Percentiles rank a stretch among this genome's conserved stretches.
phyloP scores from a whole-genome alignment of 73 alveolate species.

The Tetrahymena borealis region DNA sequence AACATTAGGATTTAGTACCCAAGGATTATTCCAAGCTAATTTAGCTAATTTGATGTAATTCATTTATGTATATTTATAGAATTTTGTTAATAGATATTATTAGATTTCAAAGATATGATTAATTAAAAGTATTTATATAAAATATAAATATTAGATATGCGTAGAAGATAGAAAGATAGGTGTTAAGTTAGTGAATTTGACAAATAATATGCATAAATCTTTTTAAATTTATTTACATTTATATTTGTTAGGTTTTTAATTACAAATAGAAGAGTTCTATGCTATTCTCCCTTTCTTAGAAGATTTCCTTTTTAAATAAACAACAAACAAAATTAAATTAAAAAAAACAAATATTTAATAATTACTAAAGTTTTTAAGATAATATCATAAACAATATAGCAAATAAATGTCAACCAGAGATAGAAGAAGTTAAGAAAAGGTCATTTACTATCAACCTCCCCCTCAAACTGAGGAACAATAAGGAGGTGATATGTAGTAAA shows the following conservation, averaged over 20 bases:
- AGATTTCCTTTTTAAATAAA: not conserved
- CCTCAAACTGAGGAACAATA: not conserved
- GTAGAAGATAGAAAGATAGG: too few relatives aligned
- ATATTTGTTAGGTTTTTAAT: not conserved
- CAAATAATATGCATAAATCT: not conserved
- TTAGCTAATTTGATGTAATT: not conserved
- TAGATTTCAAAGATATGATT: not conserved
- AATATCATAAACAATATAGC: not conserved
- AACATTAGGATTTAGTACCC: not conserved
- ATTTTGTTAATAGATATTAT: not conserved
- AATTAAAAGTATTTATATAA: too few relatives aligned
- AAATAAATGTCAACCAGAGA: not conserved
- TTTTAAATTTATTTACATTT: not conserved
- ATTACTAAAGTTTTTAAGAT: not conserved
- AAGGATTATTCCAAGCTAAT: not conserved
- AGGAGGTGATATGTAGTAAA: not conserved
- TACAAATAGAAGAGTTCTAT: not conserved
- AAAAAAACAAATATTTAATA: not conserved
- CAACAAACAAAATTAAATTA: not conserved
- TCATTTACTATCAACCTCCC: not conserved
- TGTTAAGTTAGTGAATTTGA: too few relatives aligned
- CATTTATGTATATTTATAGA: not conserved
- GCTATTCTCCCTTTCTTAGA: not conserved
- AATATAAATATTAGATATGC: too few relatives aligned
- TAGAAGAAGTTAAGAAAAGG: not conserved